These are phyloP conservation scores for Apiotrichum domesticum DNA, from an alignment of 1,284 basidiomycete species.

Conservation along the genomic window DNA sequence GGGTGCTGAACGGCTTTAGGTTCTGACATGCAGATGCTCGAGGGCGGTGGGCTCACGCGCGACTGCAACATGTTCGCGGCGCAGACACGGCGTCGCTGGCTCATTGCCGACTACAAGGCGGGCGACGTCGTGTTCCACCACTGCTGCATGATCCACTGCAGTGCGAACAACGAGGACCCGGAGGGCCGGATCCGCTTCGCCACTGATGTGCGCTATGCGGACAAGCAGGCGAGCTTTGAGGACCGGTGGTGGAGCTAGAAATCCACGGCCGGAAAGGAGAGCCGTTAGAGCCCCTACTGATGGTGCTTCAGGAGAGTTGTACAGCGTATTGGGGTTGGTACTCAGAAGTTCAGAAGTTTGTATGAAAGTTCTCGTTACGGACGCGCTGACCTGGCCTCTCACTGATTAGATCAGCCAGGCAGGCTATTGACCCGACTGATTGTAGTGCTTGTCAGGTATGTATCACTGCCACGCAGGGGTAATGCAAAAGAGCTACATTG, in stretches of 20 bases:
- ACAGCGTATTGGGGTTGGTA: too few species aligned
- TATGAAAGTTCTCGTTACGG: too few species aligned
- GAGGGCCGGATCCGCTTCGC: slow-evolving; percentile 6
- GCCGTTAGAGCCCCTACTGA: too few species aligned
- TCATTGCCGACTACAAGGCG: slow-evolving; percentile 15
- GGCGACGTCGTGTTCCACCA: slow-evolving; percentile 23
- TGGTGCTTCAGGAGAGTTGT: too few species aligned
- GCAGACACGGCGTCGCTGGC: slow-evolving; percentile 8
- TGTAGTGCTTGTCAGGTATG: too few species aligned
- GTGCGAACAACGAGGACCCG: slow-evolving; percentile 7
- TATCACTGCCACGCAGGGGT: too few species aligned
- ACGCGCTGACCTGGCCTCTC: too few species aligned
- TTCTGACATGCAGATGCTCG: slow-evolving; percentile 1
- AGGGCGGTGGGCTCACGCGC: slow-evolving; percentile 11
- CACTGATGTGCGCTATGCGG: slow-evolving; percentile 10
- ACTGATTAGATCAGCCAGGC: too few species aligned
- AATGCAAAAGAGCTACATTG: too few species aligned
- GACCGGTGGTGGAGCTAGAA: background rate
- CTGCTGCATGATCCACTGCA: slow-evolving; percentile 8
- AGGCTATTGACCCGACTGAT: too few species aligned
- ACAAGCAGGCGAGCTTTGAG: slow-evolving; percentile 3
- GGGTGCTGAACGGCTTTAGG: background rate
- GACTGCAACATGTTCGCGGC: background rate
- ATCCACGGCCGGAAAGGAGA: too few species aligned
- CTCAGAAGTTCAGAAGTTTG: too few species aligned